A percentile compares a stretch with the other conserved stretches of the same genome.
Conservation (phyloP, 2,329 filamentous ascomycete species). For the Beauveria pseudobassiana region DNA sequence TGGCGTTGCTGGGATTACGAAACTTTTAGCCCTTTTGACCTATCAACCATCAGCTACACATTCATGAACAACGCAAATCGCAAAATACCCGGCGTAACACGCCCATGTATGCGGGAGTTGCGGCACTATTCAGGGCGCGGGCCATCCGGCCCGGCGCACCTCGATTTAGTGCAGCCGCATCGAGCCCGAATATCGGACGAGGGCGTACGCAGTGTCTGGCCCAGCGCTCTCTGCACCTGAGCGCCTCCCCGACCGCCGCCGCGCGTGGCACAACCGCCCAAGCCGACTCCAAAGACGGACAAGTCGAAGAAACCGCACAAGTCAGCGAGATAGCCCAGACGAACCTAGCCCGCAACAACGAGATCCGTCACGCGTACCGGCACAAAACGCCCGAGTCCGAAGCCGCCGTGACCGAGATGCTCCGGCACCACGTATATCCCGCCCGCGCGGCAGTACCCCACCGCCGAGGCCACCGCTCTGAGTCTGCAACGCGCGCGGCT, state of each 20-base stretch:
- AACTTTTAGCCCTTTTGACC: not conserved
- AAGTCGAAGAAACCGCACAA: not conserved
- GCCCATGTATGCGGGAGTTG: slow-evolving; percentile 11
- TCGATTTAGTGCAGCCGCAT: not conserved
- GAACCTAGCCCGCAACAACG: not conserved
- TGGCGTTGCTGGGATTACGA: not conserved
- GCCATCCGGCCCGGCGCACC: not conserved
- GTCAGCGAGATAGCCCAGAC: not conserved
- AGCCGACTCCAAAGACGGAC: not conserved
- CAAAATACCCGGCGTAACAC: not conserved
- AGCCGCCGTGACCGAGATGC: not conserved
- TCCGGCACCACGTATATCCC: slow-evolving; percentile 2
- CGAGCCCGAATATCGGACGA: not conserved
- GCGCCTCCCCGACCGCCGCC: not conserved
- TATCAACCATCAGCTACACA: not conserved
- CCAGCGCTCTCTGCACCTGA: not conserved
- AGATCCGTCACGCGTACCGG: not conserved
- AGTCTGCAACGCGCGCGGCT: not conserved
- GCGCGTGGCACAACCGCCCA: not conserved
- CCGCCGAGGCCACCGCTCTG: not conserved
- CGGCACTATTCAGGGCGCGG: slow-evolving; percentile 5
- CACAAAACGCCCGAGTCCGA: slow-evolving; percentile 6
- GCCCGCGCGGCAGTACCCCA: not conserved
- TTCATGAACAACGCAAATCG: not conserved
- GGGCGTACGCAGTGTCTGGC: not conserved